Evolutionary conservation across 257 asterid genomes (phyloP).

Genomic region (Nicotiana benthamiana): DNA sequence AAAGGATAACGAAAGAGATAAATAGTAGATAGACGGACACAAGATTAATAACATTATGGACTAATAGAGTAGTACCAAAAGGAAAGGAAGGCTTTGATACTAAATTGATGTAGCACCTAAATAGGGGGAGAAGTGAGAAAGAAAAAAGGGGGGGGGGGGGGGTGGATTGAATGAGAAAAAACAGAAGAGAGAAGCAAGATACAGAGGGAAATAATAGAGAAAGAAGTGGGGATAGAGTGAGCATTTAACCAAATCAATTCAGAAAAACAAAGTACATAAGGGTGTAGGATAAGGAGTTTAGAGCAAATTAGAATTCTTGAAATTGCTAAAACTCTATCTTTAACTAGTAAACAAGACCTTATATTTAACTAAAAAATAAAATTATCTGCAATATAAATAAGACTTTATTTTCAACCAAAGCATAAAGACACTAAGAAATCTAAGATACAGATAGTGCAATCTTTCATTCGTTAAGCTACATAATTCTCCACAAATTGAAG

Average conservation of each 20-base stretch:
- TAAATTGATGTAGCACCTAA: not conserved
- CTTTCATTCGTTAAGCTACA: constrained; percentile 1
- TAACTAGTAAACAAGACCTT: constrained; percentile 1
- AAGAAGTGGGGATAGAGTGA: not conserved
- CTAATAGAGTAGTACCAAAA: not conserved
- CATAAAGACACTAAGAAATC: not conserved
- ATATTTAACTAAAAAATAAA: not conserved
- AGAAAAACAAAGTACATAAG: not conserved
- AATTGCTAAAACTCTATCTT: not conserved
- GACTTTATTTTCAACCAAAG: not conserved
- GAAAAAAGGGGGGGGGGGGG: not conserved
- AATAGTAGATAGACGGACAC: not conserved
- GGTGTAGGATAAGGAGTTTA: not conserved
- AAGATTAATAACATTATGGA: not conserved
- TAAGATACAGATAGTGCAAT: not conserved
- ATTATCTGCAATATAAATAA: not conserved
- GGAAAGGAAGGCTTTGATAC: not conserved
- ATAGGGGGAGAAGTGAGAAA: not conserved
- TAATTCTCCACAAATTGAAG: not conserved
- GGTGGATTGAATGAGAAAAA: not conserved
- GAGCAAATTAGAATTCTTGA: not conserved
- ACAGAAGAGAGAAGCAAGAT: not conserved
- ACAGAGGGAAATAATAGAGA: not conserved
- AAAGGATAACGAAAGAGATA: not conserved
- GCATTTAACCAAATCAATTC: not conserved